Conservation (phyloP, 2,329 filamentous ascomycete genomes). For the Nannizziopsis arthrosporioides region DNA sequence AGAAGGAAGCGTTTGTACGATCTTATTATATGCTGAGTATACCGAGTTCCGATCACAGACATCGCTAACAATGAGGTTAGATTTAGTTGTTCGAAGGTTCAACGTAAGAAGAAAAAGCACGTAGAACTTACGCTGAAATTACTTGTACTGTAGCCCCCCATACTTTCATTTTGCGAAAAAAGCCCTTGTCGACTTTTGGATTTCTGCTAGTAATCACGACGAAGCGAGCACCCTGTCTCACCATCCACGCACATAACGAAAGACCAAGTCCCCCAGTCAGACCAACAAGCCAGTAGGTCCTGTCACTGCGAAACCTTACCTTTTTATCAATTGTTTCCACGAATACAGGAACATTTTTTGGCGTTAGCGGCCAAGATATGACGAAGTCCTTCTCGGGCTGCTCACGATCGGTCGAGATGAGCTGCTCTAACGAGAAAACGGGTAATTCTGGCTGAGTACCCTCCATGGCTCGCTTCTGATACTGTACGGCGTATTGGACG, state of each 20-base stretch:
- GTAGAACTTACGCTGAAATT: neutral
- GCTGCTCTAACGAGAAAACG: too few species aligned
- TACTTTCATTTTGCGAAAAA: slow-evolving; percentile 12
- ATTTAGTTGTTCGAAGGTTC: too few species aligned
- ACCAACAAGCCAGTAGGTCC: slow-evolving; percentile 26
- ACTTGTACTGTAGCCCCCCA: slow-evolving; percentile 6
- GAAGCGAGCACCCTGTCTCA: slow-evolving; percentile 20
- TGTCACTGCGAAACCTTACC: slow-evolving; percentile 9
- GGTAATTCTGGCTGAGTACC: too few species aligned
- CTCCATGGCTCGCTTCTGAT: too few species aligned
- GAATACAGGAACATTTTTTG: neutral
- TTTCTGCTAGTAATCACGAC: slow-evolving; percentile 24
- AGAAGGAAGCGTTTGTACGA: slow-evolving; percentile 19
- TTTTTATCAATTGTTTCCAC: slow-evolving; percentile 1
- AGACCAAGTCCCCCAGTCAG: slow-evolving; percentile 23
- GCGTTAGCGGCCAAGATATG: neutral
- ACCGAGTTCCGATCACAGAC: too few species aligned
- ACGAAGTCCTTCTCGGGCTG: too few species aligned
- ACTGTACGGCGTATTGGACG: too few species aligned
- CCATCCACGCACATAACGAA: slow-evolving; percentile 25
- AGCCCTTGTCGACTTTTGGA: slow-evolving; percentile 18
- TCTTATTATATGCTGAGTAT: neutral
- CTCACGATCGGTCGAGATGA: too few species aligned
- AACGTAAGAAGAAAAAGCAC: neutral
- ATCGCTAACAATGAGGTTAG: too few species aligned